phyloP scores from a whole-genome alignment of 768 basidiomycete genomes.

The Pleurotus citrinopileatus region DNA sequence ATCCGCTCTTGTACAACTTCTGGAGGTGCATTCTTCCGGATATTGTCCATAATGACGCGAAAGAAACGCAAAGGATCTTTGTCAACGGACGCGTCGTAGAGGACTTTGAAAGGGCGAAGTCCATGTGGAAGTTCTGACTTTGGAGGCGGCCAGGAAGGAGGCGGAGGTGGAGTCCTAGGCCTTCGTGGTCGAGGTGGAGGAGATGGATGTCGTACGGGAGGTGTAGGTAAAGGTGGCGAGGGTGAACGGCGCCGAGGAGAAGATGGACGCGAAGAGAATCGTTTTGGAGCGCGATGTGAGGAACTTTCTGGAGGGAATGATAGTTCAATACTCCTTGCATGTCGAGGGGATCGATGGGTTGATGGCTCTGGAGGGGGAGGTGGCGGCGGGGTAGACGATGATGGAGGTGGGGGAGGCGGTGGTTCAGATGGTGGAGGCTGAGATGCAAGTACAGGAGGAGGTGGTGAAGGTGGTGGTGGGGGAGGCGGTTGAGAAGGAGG shows the following conservation, averaged over 20 bases:
- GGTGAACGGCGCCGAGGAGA: slow-evolving; percentile 19
- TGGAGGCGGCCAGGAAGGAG: slow-evolving; percentile 52
- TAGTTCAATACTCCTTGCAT: not conserved
- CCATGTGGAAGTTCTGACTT: slow-evolving; percentile 42
- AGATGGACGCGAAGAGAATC: slow-evolving; percentile 3
- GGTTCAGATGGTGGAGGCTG: slow-evolving; percentile 28
- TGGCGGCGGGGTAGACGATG: slow-evolving; percentile 34
- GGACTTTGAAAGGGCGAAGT: slow-evolving; percentile 49
- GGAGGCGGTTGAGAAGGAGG: slow-evolving; percentile 24
- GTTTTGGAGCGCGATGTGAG: not conserved
- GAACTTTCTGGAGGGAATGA: not conserved
- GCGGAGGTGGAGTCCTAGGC: slow-evolving; percentile 13
- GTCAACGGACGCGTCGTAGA: slow-evolving; percentile 62
- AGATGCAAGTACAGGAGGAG: slow-evolving; percentile 21
- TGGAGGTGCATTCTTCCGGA: slow-evolving; percentile 29
- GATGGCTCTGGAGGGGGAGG: slow-evolving; percentile 18
- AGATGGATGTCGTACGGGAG: slow-evolving; percentile 20
- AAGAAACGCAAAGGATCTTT: slow-evolving; percentile 36
- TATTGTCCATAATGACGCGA: slow-evolving; percentile 36
- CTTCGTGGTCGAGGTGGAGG: slow-evolving; percentile 22
- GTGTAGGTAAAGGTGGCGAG: slow-evolving; percentile 19
- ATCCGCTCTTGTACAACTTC: slow-evolving; percentile 40
- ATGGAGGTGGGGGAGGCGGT: slow-evolving; percentile 31
- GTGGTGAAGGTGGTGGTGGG: slow-evolving; percentile 19
- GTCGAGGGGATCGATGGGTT: slow-evolving; percentile 1